Evolutionary conservation across 768 basidiomycete species (phyloP).

Genomic region (Naganishia vishniacii): DNA sequence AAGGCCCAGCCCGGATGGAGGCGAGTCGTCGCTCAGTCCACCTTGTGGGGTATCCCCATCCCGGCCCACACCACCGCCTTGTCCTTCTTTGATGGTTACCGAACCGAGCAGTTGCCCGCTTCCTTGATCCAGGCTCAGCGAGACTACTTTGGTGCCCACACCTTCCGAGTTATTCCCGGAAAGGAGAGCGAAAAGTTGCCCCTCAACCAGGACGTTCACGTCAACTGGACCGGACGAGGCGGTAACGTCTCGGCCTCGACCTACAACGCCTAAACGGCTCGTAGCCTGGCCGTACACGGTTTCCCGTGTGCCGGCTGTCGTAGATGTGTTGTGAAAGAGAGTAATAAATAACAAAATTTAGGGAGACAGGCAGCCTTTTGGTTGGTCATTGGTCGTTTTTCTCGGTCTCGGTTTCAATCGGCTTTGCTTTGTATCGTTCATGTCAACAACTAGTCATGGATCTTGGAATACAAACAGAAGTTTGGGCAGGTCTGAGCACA

Average conservation of each 20-base stretch:
- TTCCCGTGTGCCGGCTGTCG: background rate
- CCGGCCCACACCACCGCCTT: conserved; percentile 97
- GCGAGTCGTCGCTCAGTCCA: conserved; percentile 89
- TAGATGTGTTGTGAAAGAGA: background rate
- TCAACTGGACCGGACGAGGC: conserved; percentile 98
- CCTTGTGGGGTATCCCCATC: conserved; percentile 94
- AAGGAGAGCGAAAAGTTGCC: conserved; percentile 80
- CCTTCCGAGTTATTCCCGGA: conserved; percentile 87
- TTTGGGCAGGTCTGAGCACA: background rate
- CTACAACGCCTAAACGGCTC: conserved; percentile 59
- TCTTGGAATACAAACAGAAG: background rate
- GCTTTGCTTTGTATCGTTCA: conserved; percentile 18
- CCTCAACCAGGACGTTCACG: conserved; percentile 80
- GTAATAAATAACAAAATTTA: conserved; percentile 7
- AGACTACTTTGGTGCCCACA: conserved; percentile 97
- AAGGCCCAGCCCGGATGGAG: conserved; percentile 97
- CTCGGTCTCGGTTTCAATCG: background rate
- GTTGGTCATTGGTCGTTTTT: background rate
- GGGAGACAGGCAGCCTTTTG: background rate
- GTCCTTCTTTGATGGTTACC: conserved; percentile 98
- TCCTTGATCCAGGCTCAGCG: conserved; percentile 95
- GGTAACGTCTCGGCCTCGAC: conserved; percentile 86
- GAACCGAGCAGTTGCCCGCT: conserved; percentile 78
- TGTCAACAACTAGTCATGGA: conserved; percentile 14
- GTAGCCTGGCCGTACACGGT: too few relatives aligned